phyloP scores from a whole-genome alignment of 1,284 basidiomycete species.

The Earliella scabrosa region DNA sequence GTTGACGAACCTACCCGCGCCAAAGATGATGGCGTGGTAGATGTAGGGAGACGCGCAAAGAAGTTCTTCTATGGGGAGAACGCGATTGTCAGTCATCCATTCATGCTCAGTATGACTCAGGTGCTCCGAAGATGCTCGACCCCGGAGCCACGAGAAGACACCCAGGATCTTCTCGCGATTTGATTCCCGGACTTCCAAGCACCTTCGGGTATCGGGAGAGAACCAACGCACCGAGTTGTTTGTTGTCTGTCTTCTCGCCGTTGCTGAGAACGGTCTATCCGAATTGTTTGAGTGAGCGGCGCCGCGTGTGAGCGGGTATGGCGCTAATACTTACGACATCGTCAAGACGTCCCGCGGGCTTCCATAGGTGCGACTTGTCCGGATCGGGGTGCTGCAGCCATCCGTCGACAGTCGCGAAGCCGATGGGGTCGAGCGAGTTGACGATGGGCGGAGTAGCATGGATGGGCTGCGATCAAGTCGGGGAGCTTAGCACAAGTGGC shows the following conservation, averaged over 20 bases:
- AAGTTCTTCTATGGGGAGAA: constrained; percentile 8
- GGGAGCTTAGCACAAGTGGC: not conserved
- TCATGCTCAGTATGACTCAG: too few species aligned
- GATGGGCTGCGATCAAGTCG: not conserved
- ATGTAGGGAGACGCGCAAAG: constrained; percentile 15
- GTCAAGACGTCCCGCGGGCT: constrained; percentile 9
- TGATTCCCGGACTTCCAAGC: too few species aligned
- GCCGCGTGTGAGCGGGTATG: not conserved
- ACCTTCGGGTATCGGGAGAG: too few species aligned
- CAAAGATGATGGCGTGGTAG: constrained; percentile 20
- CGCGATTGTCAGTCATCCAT: not conserved
- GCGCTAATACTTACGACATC: constrained; percentile 10
- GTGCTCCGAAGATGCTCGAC: too few species aligned
- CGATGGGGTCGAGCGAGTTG: constrained; percentile 10
- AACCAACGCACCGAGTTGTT: constrained; percentile 20
- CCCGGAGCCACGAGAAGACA: too few species aligned
- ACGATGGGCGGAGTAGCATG: constrained; percentile 6
- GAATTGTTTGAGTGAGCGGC: not conserved
- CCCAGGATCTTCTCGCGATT: too few species aligned
- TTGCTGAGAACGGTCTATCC: constrained; percentile 26
- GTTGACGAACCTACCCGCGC: constrained; percentile 19
- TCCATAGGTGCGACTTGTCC: constrained; percentile 14
- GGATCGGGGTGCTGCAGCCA: constrained; percentile 12
- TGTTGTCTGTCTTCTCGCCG: constrained; percentile 30
- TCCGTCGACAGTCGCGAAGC: constrained; percentile 9